These are phyloP conservation scores for Cryptosporidium bovis DNA, from an alignment of 169 alveolate genomes.

Conservation along the genomic window DNA sequence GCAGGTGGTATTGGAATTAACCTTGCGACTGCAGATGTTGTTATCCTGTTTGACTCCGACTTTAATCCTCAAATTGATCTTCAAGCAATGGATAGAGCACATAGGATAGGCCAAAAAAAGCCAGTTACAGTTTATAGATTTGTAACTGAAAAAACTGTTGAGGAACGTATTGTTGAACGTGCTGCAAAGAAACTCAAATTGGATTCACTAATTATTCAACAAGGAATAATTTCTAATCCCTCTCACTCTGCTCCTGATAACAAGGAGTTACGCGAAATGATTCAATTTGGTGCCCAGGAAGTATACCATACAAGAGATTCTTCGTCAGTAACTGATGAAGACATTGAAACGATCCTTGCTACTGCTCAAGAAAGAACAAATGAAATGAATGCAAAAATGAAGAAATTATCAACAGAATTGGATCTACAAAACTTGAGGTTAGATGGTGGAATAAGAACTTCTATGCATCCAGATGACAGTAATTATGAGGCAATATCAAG, in stretches of 20 bases:
- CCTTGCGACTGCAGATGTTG: conserved; percentile 90
- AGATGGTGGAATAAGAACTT: conserved; percentile 83
- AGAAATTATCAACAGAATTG: conserved; percentile 79
- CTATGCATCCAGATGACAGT: conserved; percentile 75
- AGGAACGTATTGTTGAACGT: conserved; percentile 87
- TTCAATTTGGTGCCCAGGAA: conserved; percentile 93
- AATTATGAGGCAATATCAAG: conserved; percentile 70
- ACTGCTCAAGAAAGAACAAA: conserved; percentile 89
- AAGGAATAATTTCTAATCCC: conserved; percentile 80
- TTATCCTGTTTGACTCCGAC: conserved; percentile 90
- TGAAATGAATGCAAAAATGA: conserved; percentile 86
- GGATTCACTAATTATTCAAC: conserved; percentile 87
- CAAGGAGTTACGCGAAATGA: conserved; percentile 89
- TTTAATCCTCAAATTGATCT: conserved; percentile 91
- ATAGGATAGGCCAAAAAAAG: conserved; percentile 90
- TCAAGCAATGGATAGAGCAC: conserved; percentile 94
- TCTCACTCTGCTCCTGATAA: conserved; percentile 81
- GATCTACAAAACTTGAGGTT: conserved; percentile 81
- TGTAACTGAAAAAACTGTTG: conserved; percentile 88
- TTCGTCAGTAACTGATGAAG: conserved; percentile 86
- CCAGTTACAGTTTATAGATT: conserved; percentile 87
- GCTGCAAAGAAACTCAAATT: conserved; percentile 89
- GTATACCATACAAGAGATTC: conserved; percentile 86
- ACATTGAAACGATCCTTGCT: conserved; percentile 89
- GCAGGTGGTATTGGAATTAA: conserved; percentile 93